Conservation (phyloP, 2,329 filamentous ascomycete genomes). For the Fusarium proliferatum region DNA sequence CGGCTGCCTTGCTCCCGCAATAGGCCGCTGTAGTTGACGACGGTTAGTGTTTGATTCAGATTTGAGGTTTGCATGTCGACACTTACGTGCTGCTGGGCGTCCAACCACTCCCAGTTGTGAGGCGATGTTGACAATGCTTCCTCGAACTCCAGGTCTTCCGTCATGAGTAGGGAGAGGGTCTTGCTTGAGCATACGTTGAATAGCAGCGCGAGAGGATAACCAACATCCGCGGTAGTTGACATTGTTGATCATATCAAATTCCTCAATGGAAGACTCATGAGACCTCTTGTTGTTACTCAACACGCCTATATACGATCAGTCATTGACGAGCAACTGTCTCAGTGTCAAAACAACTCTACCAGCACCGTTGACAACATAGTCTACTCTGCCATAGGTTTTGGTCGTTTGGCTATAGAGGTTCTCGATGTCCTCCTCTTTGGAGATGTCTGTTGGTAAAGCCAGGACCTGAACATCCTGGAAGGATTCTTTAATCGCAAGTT, state of each 20-base stretch:
- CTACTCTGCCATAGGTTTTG: background rate
- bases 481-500: background rate
- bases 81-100: constrained; percentile 52
- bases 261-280: background rate
- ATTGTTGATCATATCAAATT: constrained; percentile 64
- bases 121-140: constrained; percentile 63
- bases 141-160: constrained; percentile 42
- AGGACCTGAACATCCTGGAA: background rate
- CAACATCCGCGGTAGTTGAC: constrained; percentile 66
- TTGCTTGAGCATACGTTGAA: constrained; percentile 59
- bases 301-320: background rate
- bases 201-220: constrained; percentile 58
- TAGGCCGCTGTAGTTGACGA: constrained; percentile 57
- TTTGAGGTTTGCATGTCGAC: rapidly evolving
- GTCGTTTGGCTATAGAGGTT: background rate
- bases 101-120: constrained; percentile 64
- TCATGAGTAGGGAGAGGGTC: constrained; percentile 54
- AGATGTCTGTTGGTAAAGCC: constrained; percentile 10
- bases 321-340: background rate
- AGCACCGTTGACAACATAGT: constrained; percentile 20
- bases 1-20: constrained; percentile 67
- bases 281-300: constrained; percentile 19
- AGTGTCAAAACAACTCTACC: background rate
- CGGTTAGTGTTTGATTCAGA: rapidly evolving
- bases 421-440: constrained; percentile 3